phyloP scores from a whole-genome alignment of 148 eudicot genomes.

The Vaccinium myrtillus region DNA sequence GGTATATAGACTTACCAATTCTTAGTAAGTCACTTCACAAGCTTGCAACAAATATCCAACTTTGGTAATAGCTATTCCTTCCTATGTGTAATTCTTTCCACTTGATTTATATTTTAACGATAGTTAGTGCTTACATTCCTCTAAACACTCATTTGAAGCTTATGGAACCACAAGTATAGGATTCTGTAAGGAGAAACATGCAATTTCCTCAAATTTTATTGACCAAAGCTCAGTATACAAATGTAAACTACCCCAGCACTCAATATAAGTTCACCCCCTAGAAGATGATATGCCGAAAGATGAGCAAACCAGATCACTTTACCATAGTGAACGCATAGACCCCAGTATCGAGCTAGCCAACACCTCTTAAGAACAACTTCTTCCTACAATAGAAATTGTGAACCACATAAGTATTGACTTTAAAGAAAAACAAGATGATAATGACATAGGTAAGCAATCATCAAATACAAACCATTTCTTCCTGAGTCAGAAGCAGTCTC shows the following conservation, averaged over 20 bases:
- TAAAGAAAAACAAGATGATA: not conserved
- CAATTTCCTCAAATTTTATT: not conserved
- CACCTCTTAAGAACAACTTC: constrained; percentile 97
- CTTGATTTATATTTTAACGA: not conserved
- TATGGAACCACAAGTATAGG: not conserved
- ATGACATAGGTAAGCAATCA: constrained; percentile 15
- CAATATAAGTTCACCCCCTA: not conserved
- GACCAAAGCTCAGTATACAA: not conserved
- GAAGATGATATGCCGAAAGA: not conserved
- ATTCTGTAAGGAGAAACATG: not conserved
- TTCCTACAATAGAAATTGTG: constrained; percentile 56
- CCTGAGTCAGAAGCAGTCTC: constrained; percentile 73
- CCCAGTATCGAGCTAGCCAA: constrained; percentile 96
- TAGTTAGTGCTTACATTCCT: not conserved
- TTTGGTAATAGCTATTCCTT: not conserved
- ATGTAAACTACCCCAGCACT: not conserved
- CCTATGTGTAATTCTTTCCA: not conserved
- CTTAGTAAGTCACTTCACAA: not conserved
- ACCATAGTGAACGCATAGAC: constrained; percentile 71
- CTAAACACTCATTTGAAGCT: not conserved
- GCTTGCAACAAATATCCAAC: not conserved
- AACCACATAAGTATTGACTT: constrained; percentile 34
- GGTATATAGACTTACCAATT: not conserved
- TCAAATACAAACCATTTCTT: constrained; percentile 68
- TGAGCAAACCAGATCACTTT: constrained; percentile 23